Conservation (phyloP, 2,329 filamentous ascomycete species). For the Aspergillus tubingensis region DNA sequence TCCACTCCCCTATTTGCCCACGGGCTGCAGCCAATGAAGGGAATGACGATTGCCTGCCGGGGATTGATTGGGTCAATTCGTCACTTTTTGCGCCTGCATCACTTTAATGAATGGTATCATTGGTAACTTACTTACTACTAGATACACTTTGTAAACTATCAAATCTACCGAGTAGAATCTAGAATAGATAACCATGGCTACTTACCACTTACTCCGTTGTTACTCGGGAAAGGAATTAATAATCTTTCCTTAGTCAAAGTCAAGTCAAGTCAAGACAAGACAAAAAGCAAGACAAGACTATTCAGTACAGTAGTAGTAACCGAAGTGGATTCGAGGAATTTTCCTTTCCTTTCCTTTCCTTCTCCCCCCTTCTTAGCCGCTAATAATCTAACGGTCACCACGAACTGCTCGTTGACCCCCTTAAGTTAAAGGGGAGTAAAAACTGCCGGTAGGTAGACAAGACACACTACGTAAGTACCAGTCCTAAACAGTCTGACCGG, state of each 20-base stretch:
- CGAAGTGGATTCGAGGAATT: constrained; percentile 4
- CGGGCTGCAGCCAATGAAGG: neutral
- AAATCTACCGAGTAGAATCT: no score
- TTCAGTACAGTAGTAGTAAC: neutral
- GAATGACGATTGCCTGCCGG: constrained; percentile 5
- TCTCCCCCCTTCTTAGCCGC: neutral
- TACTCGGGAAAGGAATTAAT: no score
- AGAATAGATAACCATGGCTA: no score
- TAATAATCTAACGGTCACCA: neutral
- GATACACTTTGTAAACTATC: no score
- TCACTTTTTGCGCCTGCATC: neutral
- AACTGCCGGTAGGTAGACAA: neutral
- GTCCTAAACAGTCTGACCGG: constrained; percentile 2
- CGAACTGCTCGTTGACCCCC: no score
- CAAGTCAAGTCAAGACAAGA: no score
- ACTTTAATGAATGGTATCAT: neutral
- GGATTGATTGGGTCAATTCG: constrained; percentile 4
- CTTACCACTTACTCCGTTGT: no score
- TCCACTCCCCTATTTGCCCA: neutral
- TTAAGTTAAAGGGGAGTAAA: neutral
- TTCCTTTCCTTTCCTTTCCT: neutral
- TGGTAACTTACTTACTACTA: no score
- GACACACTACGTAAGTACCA: neutral
- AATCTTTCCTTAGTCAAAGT: no score
- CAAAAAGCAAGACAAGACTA: neutral